Conservation (phyloP, 805 yeast genomes). For the Metschnikowia henanensis region DNA sequence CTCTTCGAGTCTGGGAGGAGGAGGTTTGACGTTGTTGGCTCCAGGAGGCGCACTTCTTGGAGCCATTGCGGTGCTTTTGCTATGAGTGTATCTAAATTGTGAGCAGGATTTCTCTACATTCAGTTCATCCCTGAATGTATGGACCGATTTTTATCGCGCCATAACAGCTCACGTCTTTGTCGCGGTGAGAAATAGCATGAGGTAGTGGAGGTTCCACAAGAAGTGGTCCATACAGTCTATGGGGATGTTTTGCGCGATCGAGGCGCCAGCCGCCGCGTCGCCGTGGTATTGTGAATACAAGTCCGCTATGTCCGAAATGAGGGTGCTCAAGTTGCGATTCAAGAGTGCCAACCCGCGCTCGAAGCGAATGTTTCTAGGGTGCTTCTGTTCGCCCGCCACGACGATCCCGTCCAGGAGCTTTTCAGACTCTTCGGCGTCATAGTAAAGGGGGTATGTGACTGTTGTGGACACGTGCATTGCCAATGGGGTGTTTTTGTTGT, state of each 20-base stretch:
- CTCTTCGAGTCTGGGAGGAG: conserved; percentile 12
- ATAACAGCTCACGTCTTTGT: background rate
- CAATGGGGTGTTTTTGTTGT: conserved; percentile 1
- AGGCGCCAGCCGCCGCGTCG: conserved; percentile 6
- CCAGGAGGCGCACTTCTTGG: conserved; percentile 38
- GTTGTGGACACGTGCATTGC: conserved; percentile 8
- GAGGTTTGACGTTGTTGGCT: conserved; percentile 16
- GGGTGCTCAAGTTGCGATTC: conserved; percentile 28
- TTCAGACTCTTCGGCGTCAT: conserved; percentile 23
- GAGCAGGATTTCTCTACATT: too few species aligned
- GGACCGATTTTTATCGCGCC: too few species aligned
- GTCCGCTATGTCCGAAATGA: conserved; percentile 25
- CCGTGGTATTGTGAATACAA: conserved; percentile 15
- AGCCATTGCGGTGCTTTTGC: conserved; percentile 33
- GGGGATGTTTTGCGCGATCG: conserved; percentile 27
- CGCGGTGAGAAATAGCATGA: conserved; percentile 35
- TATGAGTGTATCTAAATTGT: too few species aligned
- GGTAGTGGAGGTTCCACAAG: conserved; percentile 40
- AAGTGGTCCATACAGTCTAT: conserved; percentile 40
- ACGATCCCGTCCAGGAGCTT: conserved; percentile 8
- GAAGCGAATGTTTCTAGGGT: conserved; percentile 25
- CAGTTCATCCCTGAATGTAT: too few species aligned
- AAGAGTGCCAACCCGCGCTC: conserved; percentile 35
- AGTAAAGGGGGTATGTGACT: conserved; percentile 28
- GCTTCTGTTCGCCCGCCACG: conserved; percentile 5